Evolutionary conservation across 2,329 filamentous ascomycete genomes (phyloP).

Genomic region (Cladosporium sphaerospermum): DNA sequence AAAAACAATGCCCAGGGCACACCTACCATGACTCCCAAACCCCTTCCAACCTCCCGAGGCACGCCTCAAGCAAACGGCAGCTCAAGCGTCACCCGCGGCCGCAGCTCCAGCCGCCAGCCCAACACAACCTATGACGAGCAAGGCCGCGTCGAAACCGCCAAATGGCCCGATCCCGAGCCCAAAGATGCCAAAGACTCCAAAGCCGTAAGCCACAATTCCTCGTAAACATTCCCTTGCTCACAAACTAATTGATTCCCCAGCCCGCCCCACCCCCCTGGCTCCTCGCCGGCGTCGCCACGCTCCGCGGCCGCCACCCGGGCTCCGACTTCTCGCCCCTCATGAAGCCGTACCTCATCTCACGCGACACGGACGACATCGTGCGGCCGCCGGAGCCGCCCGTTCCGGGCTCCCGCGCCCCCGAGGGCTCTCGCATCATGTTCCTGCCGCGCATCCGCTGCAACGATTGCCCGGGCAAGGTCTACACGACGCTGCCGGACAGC

Average conservation of each 20-base stretch:
- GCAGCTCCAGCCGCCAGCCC: slow-evolving; percentile 12
- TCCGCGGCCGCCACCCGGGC: slow-evolving; percentile 65
- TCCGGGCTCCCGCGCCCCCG: slow-evolving; percentile 48
- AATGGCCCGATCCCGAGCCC: slow-evolving; percentile 46
- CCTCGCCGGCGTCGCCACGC: slow-evolving; percentile 60
- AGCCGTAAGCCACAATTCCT: slow-evolving; percentile 49
- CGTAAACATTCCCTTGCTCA: neutral
- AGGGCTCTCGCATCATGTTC: slow-evolving; percentile 70
- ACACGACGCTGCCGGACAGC: slow-evolving; percentile 79
- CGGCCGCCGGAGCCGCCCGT: slow-evolving; percentile 15
- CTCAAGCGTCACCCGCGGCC: neutral
- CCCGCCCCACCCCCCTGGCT: slow-evolving; percentile 87
- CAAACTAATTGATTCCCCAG: slow-evolving; percentile 39
- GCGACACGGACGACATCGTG: slow-evolving; percentile 52
- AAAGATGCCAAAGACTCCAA: slow-evolving; percentile 40
- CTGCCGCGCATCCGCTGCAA: slow-evolving; percentile 84
- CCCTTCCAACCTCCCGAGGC: slow-evolving; percentile 18
- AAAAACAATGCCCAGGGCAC: slow-evolving; percentile 20
- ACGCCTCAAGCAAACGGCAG: slow-evolving; percentile 26
- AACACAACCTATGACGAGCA: slow-evolving; percentile 28
- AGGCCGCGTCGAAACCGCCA: slow-evolving; percentile 61
- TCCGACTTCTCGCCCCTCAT: slow-evolving; percentile 86
- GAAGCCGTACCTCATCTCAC: slow-evolving; percentile 80
- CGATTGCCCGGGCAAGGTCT: slow-evolving; percentile 89
- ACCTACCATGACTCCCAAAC: slow-evolving; percentile 22